These are phyloP conservation scores for Polygonum maritimum DNA, from an alignment of 148 eudicot genomes.

Conservation along the genomic window DNA sequence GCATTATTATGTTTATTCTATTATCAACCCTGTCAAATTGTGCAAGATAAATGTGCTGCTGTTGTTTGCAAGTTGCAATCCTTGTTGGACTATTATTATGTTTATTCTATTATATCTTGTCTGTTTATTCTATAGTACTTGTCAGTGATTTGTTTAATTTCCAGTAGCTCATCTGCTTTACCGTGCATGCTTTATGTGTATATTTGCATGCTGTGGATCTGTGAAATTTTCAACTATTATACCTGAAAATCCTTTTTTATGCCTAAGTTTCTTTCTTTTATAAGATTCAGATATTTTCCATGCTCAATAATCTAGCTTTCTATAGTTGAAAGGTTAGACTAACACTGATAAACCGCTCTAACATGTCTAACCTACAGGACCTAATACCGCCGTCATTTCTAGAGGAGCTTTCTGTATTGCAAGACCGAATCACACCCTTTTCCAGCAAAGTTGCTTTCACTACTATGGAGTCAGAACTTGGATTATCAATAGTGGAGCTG, in stretches of 20 bases:
- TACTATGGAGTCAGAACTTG: slow-evolving; percentile 82
- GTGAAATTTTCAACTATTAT: neutral
- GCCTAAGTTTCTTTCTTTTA: neutral
- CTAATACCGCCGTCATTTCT: slow-evolving; percentile 80
- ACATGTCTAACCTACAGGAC: slow-evolving; percentile 38
- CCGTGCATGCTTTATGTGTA: neutral
- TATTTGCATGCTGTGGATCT: neutral
- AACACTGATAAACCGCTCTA: neutral
- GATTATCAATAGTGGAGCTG: slow-evolving; percentile 50
- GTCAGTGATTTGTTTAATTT: neutral
- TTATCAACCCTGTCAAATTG: neutral
- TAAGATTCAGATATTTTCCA: neutral
- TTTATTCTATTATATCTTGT: no score
- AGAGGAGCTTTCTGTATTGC: slow-evolving; percentile 79
- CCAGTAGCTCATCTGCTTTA: neutral
- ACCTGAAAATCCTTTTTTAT: neutral
- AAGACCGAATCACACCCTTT: slow-evolving; percentile 86
- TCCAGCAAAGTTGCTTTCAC: slow-evolving; percentile 71
- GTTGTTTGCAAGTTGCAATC: neutral
- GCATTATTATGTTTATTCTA: neutral
- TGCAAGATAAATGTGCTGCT: neutral
- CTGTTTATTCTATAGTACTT: neutral
- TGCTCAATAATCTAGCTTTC: neutral
- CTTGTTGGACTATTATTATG: neutral
- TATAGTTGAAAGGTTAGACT: neutral